phyloP scores from a whole-genome alignment of 2,329 filamentous ascomycete species.

The Nectriaceae sp. region DNA sequence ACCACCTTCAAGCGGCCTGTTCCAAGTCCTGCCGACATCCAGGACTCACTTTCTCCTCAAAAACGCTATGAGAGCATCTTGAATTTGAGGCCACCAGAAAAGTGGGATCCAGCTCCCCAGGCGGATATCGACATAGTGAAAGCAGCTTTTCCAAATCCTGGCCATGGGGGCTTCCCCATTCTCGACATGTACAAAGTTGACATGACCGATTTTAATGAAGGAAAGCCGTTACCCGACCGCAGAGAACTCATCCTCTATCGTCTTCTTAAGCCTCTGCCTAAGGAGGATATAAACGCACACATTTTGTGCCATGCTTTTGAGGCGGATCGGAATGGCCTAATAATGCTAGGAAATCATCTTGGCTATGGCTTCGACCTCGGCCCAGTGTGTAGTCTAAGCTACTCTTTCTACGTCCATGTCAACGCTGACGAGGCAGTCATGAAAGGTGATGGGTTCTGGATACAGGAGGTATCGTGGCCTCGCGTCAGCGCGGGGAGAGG shows the following conservation, averaged over 20 bases:
- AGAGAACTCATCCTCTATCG: slow-evolving; percentile 54
- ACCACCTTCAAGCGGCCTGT: slow-evolving; percentile 52
- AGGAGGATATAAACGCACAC: slow-evolving; percentile 45
- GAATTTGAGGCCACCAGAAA: slow-evolving; percentile 33
- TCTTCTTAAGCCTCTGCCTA: slow-evolving; percentile 44
- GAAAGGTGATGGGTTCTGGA: slow-evolving; percentile 51
- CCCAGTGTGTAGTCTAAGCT: slow-evolving; percentile 49
- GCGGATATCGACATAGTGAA: slow-evolving; percentile 46
- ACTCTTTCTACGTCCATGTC: slow-evolving; percentile 54
- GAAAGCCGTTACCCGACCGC: slow-evolving; percentile 43
- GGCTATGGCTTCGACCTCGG: slow-evolving; percentile 46
- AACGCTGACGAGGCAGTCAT: slow-evolving; percentile 51
- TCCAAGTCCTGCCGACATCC: slow-evolving; percentile 37
- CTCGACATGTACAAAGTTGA: slow-evolving; percentile 59
- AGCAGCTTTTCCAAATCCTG: slow-evolving; percentile 36
- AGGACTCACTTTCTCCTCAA: slow-evolving; percentile 43
- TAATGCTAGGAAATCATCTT: slow-evolving; percentile 52
- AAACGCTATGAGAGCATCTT: slow-evolving; percentile 45
- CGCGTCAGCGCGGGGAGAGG: slow-evolving; percentile 48
- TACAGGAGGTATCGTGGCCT: slow-evolving; percentile 54
- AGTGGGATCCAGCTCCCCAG: slow-evolving; percentile 49
- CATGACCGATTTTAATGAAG: slow-evolving; percentile 47
- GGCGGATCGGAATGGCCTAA: slow-evolving; percentile 55
- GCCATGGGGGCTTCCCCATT: slow-evolving; percentile 48
- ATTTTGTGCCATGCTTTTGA: slow-evolving; percentile 52